A percentile compares a stretch with the other conserved stretches of the same genome.
Conservation (phyloP, 176 grass and related monocot species). For the Oryza punctata region DNA sequence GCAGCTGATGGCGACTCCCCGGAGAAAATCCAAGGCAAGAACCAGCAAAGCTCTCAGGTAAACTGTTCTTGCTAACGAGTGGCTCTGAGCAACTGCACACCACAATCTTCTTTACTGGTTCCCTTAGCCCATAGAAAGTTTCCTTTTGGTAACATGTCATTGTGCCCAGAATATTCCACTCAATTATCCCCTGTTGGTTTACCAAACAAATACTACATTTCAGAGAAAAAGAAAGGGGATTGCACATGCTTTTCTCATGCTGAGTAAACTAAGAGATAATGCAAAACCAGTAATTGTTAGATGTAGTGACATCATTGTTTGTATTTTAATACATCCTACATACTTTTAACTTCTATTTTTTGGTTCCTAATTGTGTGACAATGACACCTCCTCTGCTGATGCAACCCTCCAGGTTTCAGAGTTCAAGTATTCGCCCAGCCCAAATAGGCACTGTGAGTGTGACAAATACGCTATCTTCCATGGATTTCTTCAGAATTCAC, state of each 20-base stretch:
- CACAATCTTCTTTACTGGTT: neutral
- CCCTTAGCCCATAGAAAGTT: slow-evolving; percentile 1
- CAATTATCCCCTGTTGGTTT: slow-evolving; percentile 20
- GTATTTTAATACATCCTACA: slow-evolving; percentile 4
- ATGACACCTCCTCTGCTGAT: neutral
- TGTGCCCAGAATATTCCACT: slow-evolving; percentile 27
- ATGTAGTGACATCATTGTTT: neutral
- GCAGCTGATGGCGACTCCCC: slow-evolving; percentile 69
- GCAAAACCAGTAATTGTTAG: neutral
- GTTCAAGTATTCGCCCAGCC: slow-evolving; percentile 50
- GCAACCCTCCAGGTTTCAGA: slow-evolving; percentile 36
- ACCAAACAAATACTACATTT: neutral
- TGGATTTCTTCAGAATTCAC: neutral
- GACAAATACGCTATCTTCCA: neutral
- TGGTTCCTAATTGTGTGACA: neutral
- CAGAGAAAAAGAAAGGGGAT: neutral
- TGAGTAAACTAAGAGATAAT: slow-evolving; percentile 15
- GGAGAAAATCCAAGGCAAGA: slow-evolving; percentile 53
- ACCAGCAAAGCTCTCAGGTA: slow-evolving; percentile 39
- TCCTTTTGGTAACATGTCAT: slow-evolving; percentile 24
- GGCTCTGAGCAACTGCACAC: neutral
- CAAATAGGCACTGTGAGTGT: slow-evolving; percentile 45
- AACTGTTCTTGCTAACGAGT: slow-evolving; percentile 20
- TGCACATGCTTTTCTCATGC: slow-evolving; percentile 38
- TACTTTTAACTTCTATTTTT: neutral